Percentiles rank a stretch among this genome's conserved stretches.
phyloP scores from a whole-genome alignment of 108 stramenopile genomes.

The Halocafeteria seosinensis region DNA sequence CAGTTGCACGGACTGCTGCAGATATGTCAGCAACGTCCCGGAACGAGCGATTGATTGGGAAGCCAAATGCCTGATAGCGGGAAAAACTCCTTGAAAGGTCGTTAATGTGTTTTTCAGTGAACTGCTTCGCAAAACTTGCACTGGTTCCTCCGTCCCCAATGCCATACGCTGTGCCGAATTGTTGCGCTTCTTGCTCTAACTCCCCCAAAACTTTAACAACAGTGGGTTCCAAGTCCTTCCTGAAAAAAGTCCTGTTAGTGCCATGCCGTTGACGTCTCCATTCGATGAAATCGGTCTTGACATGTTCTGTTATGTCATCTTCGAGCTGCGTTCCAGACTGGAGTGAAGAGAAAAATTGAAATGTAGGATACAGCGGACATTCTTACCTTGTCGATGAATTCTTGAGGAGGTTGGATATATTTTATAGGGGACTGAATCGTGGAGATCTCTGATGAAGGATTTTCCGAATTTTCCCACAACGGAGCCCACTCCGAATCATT shows the following conservation, averaged over 20 bases:
- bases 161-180: not conserved
- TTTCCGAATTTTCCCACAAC: not conserved
- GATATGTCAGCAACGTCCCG: slow-evolving; percentile 24
- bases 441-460: not conserved
- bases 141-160: not conserved
- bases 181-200: not conserved
- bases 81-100: not conserved
- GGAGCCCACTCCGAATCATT: slow-evolving; percentile 14
- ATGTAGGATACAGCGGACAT: too few relatives aligned
- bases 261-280: not conserved
- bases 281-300: not conserved
- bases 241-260: not conserved
- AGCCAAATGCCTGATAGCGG: slow-evolving; percentile 9
- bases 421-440: slow-evolving; percentile 15
- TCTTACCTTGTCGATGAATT: not conserved
- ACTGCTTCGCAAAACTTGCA: not conserved
- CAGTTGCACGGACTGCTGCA: slow-evolving; percentile 16
- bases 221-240: not conserved
- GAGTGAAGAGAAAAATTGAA: too few relatives aligned
- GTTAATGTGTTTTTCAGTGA: not conserved
- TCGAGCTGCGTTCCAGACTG: too few relatives aligned
- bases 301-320: not conserved
- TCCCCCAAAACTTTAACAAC: too few relatives aligned
- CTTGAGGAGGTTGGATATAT: not conserved
- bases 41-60: slow-evolving; percentile 31